Evolutionary conservation across 2,329 filamentous ascomycete species (phyloP).

Genomic region (Westerdykella ornata): DNA sequence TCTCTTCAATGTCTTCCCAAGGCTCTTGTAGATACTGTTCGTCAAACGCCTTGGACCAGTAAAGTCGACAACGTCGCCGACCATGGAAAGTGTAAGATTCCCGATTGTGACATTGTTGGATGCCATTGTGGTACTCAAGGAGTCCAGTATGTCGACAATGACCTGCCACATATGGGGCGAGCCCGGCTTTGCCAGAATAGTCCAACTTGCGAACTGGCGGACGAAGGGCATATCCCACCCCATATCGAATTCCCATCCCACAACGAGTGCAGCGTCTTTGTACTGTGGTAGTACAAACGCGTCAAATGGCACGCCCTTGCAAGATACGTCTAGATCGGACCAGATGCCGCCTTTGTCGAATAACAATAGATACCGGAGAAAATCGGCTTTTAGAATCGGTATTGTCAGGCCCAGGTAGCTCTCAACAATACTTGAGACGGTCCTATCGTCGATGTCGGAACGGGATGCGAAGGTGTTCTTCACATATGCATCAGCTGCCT

Average conservation of each 20-base stretch:
- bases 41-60: conserved; percentile 26
- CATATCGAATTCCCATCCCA: conserved; percentile 38
- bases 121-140: conserved; percentile 7
- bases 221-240: conserved; percentile 14
- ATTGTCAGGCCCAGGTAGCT: conserved; percentile 31
- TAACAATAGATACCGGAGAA: conserved; percentile 41
- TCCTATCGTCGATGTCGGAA: conserved; percentile 18
- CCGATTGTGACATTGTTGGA: conserved; percentile 12
- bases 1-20: conserved; percentile 12
- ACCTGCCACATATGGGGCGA: conserved; percentile 21
- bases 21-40: conserved; percentile 18
- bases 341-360: conserved; percentile 40
- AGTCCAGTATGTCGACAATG: conserved; percentile 23
- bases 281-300: conserved; percentile 36
- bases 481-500: conserved; percentile 28
- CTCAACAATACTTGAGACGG: conserved; percentile 25
- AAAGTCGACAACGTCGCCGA: conserved; percentile 26
- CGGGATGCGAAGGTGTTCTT: conserved; percentile 26
- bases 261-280: conserved; percentile 27
- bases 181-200: conserved; percentile 22
- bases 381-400: conserved; percentile 39
- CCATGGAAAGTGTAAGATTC: conserved; percentile 14
- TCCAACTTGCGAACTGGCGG: conserved; percentile 28
- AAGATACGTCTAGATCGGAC: conserved; percentile 39
- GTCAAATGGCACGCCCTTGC: conserved; percentile 25